These are phyloP conservation scores for Podospora pseudocomata DNA, from an alignment of 495 filamentous ascomycete genomes.

Conservation along the genomic window DNA sequence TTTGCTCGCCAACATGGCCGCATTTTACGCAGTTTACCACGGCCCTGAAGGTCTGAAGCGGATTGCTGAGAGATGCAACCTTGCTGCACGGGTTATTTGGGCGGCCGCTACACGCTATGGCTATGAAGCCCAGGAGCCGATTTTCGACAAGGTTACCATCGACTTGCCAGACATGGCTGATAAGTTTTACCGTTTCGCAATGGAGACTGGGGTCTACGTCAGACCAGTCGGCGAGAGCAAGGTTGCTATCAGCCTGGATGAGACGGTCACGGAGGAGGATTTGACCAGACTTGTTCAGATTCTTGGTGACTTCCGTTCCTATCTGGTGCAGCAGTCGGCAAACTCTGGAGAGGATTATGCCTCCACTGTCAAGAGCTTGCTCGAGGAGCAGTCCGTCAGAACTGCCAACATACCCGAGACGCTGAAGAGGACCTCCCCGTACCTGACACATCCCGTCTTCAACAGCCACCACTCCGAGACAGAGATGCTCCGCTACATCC, in stretches of 20 bases:
- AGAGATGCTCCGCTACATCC: conserved; percentile 90
- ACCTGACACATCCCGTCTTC: conserved; percentile 91
- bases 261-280: conserved; percentile 35
- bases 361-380: conserved; percentile 29
- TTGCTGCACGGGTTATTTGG: conserved; percentile 66
- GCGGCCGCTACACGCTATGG: conserved; percentile 63
- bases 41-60: conserved; percentile 79
- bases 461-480: conserved; percentile 97
- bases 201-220: conserved; percentile 25
- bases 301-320: neutral
- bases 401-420: conserved; percentile 47
- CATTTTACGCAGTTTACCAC: conserved; percentile 97
- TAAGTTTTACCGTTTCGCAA: conserved; percentile 13
- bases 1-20: conserved; percentile 92
- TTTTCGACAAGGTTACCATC: conserved; percentile 71
- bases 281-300: conserved; percentile 30
- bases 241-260: conserved; percentile 43
- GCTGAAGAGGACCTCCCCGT: conserved; percentile 69
- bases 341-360: neutral
- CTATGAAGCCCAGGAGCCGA: conserved; percentile 2
- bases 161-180: conserved; percentile 30
- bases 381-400: conserved; percentile 32
- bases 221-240: conserved; percentile 23
- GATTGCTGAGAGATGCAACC: conserved; percentile 76
- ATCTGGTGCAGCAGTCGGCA: conserved; percentile 19